These are phyloP conservation scores for Capniomyces stellatus DNA, from an alignment of 371 early-diverging fungal genomes.

Conservation along the genomic window DNA sequence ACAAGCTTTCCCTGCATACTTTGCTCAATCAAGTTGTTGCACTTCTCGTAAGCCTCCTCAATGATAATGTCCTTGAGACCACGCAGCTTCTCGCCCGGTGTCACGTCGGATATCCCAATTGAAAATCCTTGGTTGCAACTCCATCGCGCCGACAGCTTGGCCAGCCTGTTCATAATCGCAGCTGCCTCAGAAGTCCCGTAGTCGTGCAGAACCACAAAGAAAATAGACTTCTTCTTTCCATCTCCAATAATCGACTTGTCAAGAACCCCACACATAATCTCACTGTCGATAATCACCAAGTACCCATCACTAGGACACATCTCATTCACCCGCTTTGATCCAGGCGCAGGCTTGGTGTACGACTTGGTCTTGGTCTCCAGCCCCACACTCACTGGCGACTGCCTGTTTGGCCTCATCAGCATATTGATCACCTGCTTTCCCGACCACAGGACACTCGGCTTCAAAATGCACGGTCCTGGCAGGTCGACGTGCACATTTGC, in stretches of 20 bases:
- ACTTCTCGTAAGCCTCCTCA: constrained; percentile 58
- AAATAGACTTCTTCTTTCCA: constrained; percentile 85
- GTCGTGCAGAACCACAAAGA: constrained; percentile 85
- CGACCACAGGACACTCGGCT: constrained; percentile 48
- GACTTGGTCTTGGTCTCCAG: constrained; percentile 75
- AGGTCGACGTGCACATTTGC: constrained; percentile 62
- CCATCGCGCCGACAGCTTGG: constrained; percentile 87
- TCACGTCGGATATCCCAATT: constrained; percentile 97
- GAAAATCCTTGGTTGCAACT: constrained; percentile 91
- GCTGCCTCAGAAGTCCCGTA: constrained; percentile 77
- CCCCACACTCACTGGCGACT: constrained; percentile 51
- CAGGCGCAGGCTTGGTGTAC: constrained; percentile 30
- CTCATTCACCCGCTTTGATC: constrained; percentile 34
- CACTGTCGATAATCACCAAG: constrained; percentile 77
- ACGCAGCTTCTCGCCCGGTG: constrained; percentile 57
- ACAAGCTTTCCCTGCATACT: constrained; percentile 55
- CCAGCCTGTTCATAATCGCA: constrained; percentile 83
- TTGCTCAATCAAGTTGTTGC: constrained; percentile 63
- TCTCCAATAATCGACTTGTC: constrained; percentile 95
- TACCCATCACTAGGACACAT: constrained; percentile 83
- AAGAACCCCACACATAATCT: constrained; percentile 84
- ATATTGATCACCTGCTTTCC: constrained; percentile 55
- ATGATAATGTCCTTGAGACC: constrained; percentile 66
- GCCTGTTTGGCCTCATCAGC: constrained; percentile 69
- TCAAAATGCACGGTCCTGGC: constrained; percentile 85